Evolutionary conservation across 257 asterid genomes (phyloP), one percentile per base, ranked within the genome.

Genomic region (Coffea canephora): DNA sequence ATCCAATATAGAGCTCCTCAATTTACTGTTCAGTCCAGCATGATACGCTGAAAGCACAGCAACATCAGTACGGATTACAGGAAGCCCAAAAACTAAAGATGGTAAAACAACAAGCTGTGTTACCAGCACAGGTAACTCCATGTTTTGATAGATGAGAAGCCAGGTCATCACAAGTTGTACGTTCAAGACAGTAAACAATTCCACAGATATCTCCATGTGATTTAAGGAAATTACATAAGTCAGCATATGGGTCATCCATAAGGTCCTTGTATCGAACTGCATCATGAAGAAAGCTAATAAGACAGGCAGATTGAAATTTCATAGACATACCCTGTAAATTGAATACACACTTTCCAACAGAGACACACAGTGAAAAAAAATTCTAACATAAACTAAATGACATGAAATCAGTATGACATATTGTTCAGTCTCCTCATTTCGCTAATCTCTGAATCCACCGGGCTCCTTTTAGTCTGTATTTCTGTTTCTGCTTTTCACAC

Each of bases 251-350:
- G 83, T 95, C 91, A 71, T 89, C 92, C 90, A 93, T 76, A 84
- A 95, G 90, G 84, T 95, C 99, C 86, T 95, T 95, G 83, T 93
- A 95, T 69, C 96, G 98, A 84, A 95, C 99, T 95, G 96, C 92
- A 88, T 70, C 84, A 78, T 65, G 79, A 71, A 62, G 64, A 79
- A 69, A n/a, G 48, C 66, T 71, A 59, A 69, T 75, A 39, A 86
- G 73, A 77, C 68, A 78, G 72, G 82, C 67, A 69, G 13, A 74
- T 68, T 76, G 27, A 76, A 57, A 3, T 57, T 23, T 25, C 13
- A 39, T 52, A 52, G 18, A 25, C 4, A 67, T 27, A 16, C 31
- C 16, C 43, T 34, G 19, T 39, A 6, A 23, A 67, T 67, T 31
- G n/a, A 67, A 14, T n/a, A 45, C 16, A 14, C 6, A 67, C 71